A percentile compares a stretch with the other conserved stretches of the same genome.
Conservation (phyloP, 306 rosid species). For the Cucumis sativus region Cucumber_9930_V3 NC_026660.2:28026001-28026500, state of each 20-base stretch:
- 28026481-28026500: not conserved
- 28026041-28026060: not conserved
- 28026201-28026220: constrained; percentile 85
- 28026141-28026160: constrained; percentile 99
- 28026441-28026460: not conserved
- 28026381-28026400: not conserved
- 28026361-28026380: constrained; percentile 34
- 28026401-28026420: not conserved
- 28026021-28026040: not conserved
- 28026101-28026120: constrained; percentile 89
- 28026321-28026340: constrained; percentile 74
- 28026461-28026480: not conserved
- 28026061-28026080: constrained; percentile 21
- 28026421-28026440: not conserved
- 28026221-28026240: constrained; percentile 37
- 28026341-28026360: constrained; percentile 87
- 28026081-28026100: constrained; percentile 91
- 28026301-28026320: constrained; percentile 61
- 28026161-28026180: constrained; percentile 95
- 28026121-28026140: constrained; percentile 94
- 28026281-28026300: constrained; percentile 21
- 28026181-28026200: constrained; percentile 80
- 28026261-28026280: constrained; percentile 6
- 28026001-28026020: not conserved
- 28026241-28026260: not conserved